These are phyloP conservation scores for Plicaturopsis crispa DNA, from an alignment of 768 basidiomycete species.

Conservation along the genomic window DNA sequence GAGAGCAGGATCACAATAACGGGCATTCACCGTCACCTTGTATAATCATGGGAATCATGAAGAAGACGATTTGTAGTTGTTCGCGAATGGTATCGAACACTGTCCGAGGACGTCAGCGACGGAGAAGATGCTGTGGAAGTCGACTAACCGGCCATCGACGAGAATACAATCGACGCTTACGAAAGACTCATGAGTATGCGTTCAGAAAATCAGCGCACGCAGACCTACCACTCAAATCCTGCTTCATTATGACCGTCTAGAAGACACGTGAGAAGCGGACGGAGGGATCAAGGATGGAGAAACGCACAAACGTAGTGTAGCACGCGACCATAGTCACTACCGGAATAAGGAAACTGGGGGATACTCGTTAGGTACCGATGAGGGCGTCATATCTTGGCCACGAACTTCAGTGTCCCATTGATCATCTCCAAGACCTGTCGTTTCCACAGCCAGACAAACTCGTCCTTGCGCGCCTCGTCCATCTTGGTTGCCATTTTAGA, in stretches of 20 bases:
- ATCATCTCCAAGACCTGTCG: constrained; percentile 42
- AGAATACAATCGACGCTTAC: constrained; percentile 32
- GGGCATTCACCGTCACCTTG: neutral
- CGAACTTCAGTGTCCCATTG: constrained; percentile 36
- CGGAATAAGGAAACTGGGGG: constrained; percentile 47
- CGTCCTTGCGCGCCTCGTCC: constrained; percentile 49
- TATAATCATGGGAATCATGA: constrained; percentile 17
- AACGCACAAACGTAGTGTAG: constrained; percentile 48
- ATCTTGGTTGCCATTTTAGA: constrained; percentile 46
- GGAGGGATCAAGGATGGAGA: neutral
- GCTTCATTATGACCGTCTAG: constrained; percentile 28
- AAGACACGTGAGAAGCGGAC: neutral
- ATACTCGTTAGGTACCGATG: neutral
- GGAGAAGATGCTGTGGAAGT: too few relatives aligned
- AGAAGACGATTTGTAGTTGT: constrained; percentile 31
- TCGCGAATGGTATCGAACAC: constrained; percentile 55
- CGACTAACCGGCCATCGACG: constrained; percentile 28
- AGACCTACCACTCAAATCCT: constrained; percentile 27
- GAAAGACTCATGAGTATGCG: too few relatives aligned
- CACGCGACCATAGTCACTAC: constrained; percentile 59
- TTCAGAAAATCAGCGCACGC: too few relatives aligned
- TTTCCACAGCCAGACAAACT: constrained; percentile 48
- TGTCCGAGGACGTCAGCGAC: too few relatives aligned
- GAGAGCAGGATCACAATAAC: too few relatives aligned
- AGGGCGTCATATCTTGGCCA: constrained; percentile 1